These are phyloP conservation scores for Fusarium nodosum DNA, from an alignment of 2,329 filamentous ascomycete species.

Conservation along the genomic window DNA sequence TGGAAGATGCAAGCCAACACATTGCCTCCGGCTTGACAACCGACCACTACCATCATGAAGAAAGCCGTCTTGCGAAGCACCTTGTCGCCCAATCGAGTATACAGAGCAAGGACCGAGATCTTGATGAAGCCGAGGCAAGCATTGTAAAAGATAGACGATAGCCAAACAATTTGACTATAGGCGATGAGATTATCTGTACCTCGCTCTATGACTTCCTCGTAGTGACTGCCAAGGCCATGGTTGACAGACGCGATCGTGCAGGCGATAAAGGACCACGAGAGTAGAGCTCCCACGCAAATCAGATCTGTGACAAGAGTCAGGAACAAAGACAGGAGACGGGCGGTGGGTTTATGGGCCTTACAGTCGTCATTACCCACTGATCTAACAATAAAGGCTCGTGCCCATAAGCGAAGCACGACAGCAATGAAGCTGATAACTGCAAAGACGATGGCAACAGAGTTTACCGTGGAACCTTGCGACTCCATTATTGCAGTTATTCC, in stretches of 20 bases:
- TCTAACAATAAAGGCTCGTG: constrained; percentile 30
- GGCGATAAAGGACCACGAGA: constrained; percentile 33
- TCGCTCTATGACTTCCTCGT: constrained; percentile 22
- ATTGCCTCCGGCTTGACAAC: constrained; percentile 34
- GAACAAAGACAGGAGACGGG: no score
- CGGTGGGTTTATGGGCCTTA: constrained; percentile 11
- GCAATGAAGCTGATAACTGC: constrained; percentile 35
- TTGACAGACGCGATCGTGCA: constrained; percentile 35
- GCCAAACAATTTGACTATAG: constrained; percentile 39
- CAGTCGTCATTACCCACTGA: constrained; percentile 36
- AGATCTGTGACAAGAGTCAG: constrained; percentile 25
- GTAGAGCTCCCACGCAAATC: constrained; percentile 34
- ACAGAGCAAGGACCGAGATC: constrained; percentile 33
- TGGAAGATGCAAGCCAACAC: constrained; percentile 39
- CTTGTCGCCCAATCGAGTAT: constrained; percentile 34
- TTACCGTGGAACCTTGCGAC: constrained; percentile 27
- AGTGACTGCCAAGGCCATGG: constrained; percentile 34
- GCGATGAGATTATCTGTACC: constrained; percentile 30
- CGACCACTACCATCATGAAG: constrained; percentile 33
- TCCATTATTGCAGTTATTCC: constrained; percentile 8
- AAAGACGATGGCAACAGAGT: constrained; percentile 29
- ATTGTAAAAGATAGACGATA: constrained; percentile 39
- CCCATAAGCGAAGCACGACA: constrained; percentile 33
- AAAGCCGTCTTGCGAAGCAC: constrained; percentile 23
- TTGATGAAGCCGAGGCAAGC: constrained; percentile 41